Conservation (phyloP, 768 basidiomycete species). For the Cystofilobasidium capitatum region DNA sequence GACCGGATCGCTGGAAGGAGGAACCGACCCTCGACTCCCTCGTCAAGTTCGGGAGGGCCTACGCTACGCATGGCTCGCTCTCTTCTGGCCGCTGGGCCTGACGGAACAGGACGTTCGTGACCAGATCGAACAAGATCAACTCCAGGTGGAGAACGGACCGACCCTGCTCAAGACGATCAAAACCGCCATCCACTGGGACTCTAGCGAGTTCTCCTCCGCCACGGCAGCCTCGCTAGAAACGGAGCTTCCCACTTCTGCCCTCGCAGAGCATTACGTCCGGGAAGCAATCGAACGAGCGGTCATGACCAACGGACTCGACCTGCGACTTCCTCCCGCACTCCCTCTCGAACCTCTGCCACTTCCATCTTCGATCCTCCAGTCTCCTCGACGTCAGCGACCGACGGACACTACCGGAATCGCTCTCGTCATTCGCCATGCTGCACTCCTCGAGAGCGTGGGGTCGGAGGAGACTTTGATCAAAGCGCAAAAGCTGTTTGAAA, state of each 20-base stretch:
- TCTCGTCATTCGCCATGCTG: not conserved
- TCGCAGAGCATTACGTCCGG: too few species aligned
- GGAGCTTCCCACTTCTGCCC: too few species aligned
- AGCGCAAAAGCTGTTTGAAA: slow-evolving; percentile 3
- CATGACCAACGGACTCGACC: too few species aligned
- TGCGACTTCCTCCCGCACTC: slow-evolving; percentile 2
- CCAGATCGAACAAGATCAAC: not conserved
- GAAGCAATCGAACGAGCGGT: too few species aligned
- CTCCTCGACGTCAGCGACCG: not conserved
- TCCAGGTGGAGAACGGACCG: not conserved
- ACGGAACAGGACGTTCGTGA: not conserved
- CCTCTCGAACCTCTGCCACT: not conserved
- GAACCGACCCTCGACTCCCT: not conserved
- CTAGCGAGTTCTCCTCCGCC: too few species aligned
- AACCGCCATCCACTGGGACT: too few species aligned
- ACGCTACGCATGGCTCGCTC: not conserved
- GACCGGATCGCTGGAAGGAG: not conserved
- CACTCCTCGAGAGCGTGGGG: not conserved
- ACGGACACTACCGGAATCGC: not conserved
- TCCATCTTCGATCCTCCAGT: not conserved
- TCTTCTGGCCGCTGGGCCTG: not conserved
- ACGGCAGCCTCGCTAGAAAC: too few species aligned
- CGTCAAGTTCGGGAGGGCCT: not conserved
- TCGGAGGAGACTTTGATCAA: slow-evolving; percentile 1
- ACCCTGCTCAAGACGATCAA: not conserved